Evolutionary conservation across 352 stramenopile genomes (phyloP).

Genomic region (Paralagenidium karlingii): DNA sequence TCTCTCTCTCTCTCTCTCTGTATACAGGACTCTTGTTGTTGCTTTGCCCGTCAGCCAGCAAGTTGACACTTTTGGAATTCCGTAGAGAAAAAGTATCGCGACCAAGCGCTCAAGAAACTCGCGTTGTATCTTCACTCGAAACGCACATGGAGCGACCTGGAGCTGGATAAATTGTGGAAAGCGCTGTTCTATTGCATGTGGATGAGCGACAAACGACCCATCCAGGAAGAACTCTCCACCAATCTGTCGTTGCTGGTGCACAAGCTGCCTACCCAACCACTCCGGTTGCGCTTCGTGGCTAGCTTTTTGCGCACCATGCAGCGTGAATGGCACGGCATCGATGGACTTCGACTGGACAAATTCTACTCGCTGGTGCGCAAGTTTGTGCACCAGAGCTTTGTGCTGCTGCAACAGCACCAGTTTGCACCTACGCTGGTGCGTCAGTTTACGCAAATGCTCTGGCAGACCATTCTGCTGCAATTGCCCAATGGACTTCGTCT

Average conservation of each 20-base stretch:
- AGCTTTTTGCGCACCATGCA: constrained; percentile 80
- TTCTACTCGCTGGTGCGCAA: constrained; percentile 79
- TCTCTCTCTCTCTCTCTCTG: neutral
- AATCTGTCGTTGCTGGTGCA: constrained; percentile 54
- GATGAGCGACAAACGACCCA: constrained; percentile 80
- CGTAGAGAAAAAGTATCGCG: constrained; percentile 75
- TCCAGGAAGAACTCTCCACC: constrained; percentile 67
- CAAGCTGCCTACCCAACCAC: constrained; percentile 21
- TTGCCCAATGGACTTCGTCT: constrained; percentile 70
- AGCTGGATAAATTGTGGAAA: constrained; percentile 85
- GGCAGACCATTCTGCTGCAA: constrained; percentile 57
- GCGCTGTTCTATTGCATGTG: constrained; percentile 86
- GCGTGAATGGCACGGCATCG: constrained; percentile 75
- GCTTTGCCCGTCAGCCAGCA: too few relatives aligned
- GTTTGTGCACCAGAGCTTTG: constrained; percentile 57
- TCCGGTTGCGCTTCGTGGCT: constrained; percentile 58
- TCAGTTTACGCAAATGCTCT: constrained; percentile 48
- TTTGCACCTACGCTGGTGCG: constrained; percentile 33
- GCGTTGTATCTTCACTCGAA: constrained; percentile 59
- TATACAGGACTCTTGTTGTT: constrained; percentile 3
- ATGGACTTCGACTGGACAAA: constrained; percentile 72
- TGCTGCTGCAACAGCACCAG: constrained; percentile 37
- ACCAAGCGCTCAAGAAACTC: constrained; percentile 74
- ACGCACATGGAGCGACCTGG: constrained; percentile 46
- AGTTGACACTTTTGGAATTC: constrained; percentile 1